Percentiles rank a stretch among this genome's conserved stretches.
Evolutionary conservation across 129 eudicot genomes (phyloP).

Genomic region (Erigeron canadensis): DNA sequence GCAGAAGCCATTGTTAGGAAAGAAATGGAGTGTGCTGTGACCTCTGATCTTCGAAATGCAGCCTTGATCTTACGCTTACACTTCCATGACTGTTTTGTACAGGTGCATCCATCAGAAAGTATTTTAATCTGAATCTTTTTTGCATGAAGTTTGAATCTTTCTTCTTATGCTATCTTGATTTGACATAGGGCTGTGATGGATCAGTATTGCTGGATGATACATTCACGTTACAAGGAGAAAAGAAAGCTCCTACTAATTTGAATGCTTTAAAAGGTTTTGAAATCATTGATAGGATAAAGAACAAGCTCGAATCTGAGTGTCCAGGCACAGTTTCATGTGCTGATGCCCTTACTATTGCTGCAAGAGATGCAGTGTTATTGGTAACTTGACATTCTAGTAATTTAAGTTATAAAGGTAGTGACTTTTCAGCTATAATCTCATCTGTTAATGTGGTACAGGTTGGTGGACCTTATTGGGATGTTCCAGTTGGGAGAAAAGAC

Average conservation of each 20-base stretch:
- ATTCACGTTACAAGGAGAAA: conserved; percentile 70
- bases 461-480: conserved; percentile 99
- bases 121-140: neutral
- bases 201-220: conserved; percentile 94
- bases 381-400: conserved; percentile 39
- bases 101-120: conserved; percentile 38
- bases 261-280: conserved; percentile 78
- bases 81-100: conserved; percentile 92
- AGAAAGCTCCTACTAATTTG: conserved; percentile 64
- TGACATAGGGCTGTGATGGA: conserved; percentile 86
- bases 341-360: conserved; percentile 87
- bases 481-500: conserved; percentile 86
- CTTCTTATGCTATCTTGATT: neutral
- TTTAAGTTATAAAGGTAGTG: neutral
- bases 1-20: conserved; percentile 63
- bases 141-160: neutral
- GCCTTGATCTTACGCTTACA: conserved; percentile 79
- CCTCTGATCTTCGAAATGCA: conserved; percentile 79
- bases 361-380: conserved; percentile 84
- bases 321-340: conserved; percentile 92
- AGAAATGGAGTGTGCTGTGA: conserved; percentile 92
- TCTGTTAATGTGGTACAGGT: conserved; percentile 47
- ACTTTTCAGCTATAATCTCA: neutral
- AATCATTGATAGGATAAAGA: conserved; percentile 84
- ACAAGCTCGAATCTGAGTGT: conserved; percentile 90